Base-by-base conservation (phyloP, 83 land plant genomes). In the Thuja plicata region DNA sequence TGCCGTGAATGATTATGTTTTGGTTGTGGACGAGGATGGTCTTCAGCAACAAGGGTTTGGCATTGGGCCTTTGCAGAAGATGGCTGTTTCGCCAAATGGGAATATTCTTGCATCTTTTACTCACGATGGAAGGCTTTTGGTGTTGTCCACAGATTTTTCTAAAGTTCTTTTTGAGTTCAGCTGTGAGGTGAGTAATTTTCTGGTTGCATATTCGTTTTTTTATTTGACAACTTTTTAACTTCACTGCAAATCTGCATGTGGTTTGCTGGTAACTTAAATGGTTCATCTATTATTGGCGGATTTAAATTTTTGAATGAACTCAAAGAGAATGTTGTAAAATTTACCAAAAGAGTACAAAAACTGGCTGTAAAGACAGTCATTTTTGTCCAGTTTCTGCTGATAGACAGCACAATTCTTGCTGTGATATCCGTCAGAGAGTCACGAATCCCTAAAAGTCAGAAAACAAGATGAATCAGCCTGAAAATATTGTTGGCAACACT, bases 51-150 rank as follows among this genome's bases (percentile, higher is more conserved):
- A 94, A 43, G 95, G 88, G 6, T 89, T 41, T 5, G 93, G 90
- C 5, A 70, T 93, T 27, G 99, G 99, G 74, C 97, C 98, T n/a
- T 27, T 97, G 83, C 99, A 97, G 93, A 97, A 93, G 94, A 97
- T 98, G 99, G 95, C 92, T 10, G 93, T 94, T 41, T 94, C 97
- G 30, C 89, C 90, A 35, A 92, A 94, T 88, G 99, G 99, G 60
- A 94, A 90, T 87, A 90, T 91, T 70, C 77, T 97, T 30, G 99
- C 99, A 34, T 90, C 93, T 11, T 98, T 95, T 85, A 96, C 98
- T 0, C 96, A 96, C 76, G 99, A 98, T 90, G 99, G 99, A 1
- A 91, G 97, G 32, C 91, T 97, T 54, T 89, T 96, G 30, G 98
- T 98, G 5, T 89, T 94, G 27, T 57, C 94, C 62, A 90, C 94